These are phyloP conservation scores for Diospyros kaki DNA, from an alignment of 148 eudicot species.

Conservation along the genomic window DNA sequence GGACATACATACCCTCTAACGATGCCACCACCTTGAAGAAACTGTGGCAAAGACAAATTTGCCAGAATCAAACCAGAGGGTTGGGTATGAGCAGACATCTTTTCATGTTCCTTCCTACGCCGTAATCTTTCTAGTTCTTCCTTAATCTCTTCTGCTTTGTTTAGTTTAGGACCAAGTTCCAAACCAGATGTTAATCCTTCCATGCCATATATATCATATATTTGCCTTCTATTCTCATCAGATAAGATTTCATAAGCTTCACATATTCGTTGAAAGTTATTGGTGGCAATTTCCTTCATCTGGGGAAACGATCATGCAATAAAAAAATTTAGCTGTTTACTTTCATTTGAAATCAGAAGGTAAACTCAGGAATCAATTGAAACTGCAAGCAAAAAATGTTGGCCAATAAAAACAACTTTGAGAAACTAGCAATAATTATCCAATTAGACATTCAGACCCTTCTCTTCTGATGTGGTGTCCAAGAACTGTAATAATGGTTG, in stretches of 20 bases:
- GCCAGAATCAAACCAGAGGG: constrained; percentile 81
- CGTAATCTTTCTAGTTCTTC: constrained; percentile 81
- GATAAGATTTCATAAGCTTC: constrained; percentile 96
- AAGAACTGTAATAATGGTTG: neutral
- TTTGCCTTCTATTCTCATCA: constrained; percentile 77
- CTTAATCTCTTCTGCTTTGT: constrained; percentile 86
- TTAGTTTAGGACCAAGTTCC: constrained; percentile 86
- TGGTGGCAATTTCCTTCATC: constrained; percentile 96
- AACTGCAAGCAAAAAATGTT: neutral
- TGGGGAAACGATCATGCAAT: constrained; percentile 20
- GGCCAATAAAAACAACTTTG: neutral
- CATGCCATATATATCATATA: constrained; percentile 98
- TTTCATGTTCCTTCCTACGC: constrained; percentile 60
- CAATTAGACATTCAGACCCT: neutral
- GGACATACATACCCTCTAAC: constrained; percentile 60
- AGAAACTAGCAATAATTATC: neutral
- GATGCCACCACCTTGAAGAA: constrained; percentile 73
- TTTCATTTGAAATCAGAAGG: constrained; percentile 9
- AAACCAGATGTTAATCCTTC: constrained; percentile 89
- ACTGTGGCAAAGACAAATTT: constrained; percentile 71
- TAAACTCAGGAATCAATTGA: constrained; percentile 1
- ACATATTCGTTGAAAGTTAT: constrained; percentile 95
- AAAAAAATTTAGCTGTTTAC: neutral
- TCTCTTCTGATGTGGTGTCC: neutral
- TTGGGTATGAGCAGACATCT: constrained; percentile 46